phyloP scores from a whole-genome alignment of 202 grass and related monocot genomes.

The Musa balbisiana region DNA sequence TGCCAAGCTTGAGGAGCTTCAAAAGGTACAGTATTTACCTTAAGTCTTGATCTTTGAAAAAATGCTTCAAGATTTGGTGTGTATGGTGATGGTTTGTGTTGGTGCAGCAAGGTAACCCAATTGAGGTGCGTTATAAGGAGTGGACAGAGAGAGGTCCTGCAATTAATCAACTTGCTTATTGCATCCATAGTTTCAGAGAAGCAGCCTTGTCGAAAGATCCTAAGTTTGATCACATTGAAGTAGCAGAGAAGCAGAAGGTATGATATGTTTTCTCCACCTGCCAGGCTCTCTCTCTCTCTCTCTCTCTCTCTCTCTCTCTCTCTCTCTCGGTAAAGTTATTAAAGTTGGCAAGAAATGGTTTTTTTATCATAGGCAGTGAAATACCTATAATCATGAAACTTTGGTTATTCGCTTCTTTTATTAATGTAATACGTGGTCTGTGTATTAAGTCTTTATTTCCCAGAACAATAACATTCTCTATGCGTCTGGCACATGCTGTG shows the following conservation, averaged over 20 bases:
- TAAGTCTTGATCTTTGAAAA: background rate
- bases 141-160: conserved; percentile 59
- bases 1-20: conserved; percentile 78
- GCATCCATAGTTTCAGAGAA: conserved; percentile 81
- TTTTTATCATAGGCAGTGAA: too few relatives aligned
- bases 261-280: background rate
- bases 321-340: background rate
- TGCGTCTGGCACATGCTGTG: too few relatives aligned
- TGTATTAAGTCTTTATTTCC: too few relatives aligned
- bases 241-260: conserved; percentile 93
- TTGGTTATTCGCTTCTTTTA: too few relatives aligned
- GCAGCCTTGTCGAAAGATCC: conserved; percentile 66
- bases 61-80: background rate
- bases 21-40: conserved; percentile 33
- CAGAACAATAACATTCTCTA: too few relatives aligned
- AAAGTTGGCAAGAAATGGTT: too few relatives aligned
- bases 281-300: background rate
- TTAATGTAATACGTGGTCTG: too few relatives aligned
- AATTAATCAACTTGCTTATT: conserved; percentile 53
- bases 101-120: conserved; percentile 63
- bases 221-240: conserved; percentile 79
- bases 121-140: conserved; percentile 61
- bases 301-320: too few relatives aligned
- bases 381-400: too few relatives aligned
- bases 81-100: background rate